Base-by-base conservation (phyloP, 2,329 filamentous ascomycete genomes). In the Geoglossum cookeanum region DNA sequence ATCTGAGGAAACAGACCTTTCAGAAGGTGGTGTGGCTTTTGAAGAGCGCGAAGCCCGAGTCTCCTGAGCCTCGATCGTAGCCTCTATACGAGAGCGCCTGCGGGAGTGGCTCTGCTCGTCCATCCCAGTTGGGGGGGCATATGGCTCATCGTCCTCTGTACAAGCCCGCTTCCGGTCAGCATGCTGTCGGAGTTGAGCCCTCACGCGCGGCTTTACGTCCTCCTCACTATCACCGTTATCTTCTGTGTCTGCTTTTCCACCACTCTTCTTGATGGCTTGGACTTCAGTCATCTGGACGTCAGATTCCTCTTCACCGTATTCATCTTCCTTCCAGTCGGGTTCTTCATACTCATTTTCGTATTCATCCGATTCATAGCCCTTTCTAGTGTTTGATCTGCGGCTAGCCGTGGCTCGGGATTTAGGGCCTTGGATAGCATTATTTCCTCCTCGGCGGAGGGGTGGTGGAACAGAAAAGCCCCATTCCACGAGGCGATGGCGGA, bases 391-490 rank as follows among this genome's bases (percentile, higher is more conserved):
- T 22, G n/a, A 17, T 13, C n/a, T 17, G 13, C 42, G 42, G 13
- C n/a, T 22, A 45, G n/a, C 17, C n/a, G 5, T 22, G 42, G n/a
- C 42, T 22, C 42, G 42, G 13, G 42, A 45, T 1, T 17, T 22
- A 45, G 42, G 7, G 42, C n/a, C 42, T 22, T 5, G 4, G 7
- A 4, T 17, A 45, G n/a, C 4, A 15, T 15, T 15, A 15, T 15
- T 42, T 15, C 9, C 22, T 22, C 44, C n/a, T 27, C 55, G 55
- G n/a, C 55, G 55, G 15, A 57, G 55, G 2, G 55, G 55, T 2
- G 72, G 72, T 1, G 72, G 72, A 0, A 75, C 68, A 4, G 72
- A 56, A 54, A 72, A 69, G n/a, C 72, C 72, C 58, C 72, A 68
- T 5, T 66, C 64, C 15, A 71, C 55, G 11, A 72, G 60, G 1